phyloP scores from a whole-genome alignment of 805 yeast genomes.

The Candida gorgasii region DNA sequence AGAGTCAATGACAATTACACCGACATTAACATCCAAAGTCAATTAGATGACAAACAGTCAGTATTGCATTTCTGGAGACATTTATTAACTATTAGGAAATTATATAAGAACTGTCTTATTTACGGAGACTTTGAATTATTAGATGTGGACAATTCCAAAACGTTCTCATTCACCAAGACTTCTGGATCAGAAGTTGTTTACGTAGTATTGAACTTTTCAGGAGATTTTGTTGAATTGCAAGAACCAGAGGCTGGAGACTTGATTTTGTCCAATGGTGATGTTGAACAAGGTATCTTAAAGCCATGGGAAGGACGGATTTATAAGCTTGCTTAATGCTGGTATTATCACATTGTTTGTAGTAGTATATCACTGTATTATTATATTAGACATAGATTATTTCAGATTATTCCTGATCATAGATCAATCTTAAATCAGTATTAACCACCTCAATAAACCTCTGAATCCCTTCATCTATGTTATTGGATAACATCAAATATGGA shows the following conservation, averaged over 20 bases:
- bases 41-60: conserved; percentile 46
- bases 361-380: too few species aligned
- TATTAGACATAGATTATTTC: too few species aligned
- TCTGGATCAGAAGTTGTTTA: conserved; percentile 27
- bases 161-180: conserved; percentile 44
- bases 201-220: conserved; percentile 46
- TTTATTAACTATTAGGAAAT: conserved; percentile 44
- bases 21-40: conserved; percentile 49
- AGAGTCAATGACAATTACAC: conserved; percentile 49
- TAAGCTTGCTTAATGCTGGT: not conserved
- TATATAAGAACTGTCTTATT: conserved; percentile 41
- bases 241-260: conserved; percentile 25
- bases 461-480: conserved; percentile 6
- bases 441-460: conserved; percentile 9
- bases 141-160: conserved; percentile 42
- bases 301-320: conserved; percentile 49
- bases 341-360: not conserved
- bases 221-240: conserved; percentile 28
- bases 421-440: conserved; percentile 9
- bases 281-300: conserved; percentile 21
- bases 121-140: conserved; percentile 48
- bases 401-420: conserved; percentile 9
- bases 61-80: conserved; percentile 47
- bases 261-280: conserved; percentile 30
- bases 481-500: conserved; percentile 7